Evolutionary conservation across 352 stramenopile species (phyloP).

Genomic region (Globisporangium carolinianum): DNA sequence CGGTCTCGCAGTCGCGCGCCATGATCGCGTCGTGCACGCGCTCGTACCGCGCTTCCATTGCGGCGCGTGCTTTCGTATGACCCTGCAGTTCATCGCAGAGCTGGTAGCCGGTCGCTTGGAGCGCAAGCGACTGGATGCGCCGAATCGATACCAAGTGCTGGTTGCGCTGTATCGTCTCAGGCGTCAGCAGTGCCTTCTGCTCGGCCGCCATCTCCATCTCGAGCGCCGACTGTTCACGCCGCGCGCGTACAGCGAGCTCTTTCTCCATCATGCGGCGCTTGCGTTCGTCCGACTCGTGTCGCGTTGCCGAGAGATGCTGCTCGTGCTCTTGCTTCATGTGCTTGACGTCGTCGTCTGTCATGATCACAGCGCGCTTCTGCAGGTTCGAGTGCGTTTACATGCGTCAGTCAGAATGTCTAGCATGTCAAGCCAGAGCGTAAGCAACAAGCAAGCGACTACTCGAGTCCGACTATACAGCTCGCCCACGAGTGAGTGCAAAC

Average conservation of each 20-base stretch:
- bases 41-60: constrained; percentile 49
- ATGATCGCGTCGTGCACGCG: constrained; percentile 70
- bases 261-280: constrained; percentile 79
- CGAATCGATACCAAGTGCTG: constrained; percentile 58
- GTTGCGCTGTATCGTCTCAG: constrained; percentile 51
- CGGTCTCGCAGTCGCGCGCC: constrained; percentile 51
- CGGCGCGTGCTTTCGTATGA: constrained; percentile 32
- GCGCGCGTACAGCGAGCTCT: constrained; percentile 51
- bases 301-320: constrained; percentile 28
- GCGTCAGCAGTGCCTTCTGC: constrained; percentile 51
- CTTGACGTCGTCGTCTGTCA: constrained; percentile 38
- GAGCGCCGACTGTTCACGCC: constrained; percentile 62
- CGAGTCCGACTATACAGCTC: background rate
- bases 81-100: constrained; percentile 50
- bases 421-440: background rate
- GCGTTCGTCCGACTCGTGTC: constrained; percentile 54
- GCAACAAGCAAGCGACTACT: background rate
- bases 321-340: constrained; percentile 36
- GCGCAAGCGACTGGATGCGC: constrained; percentile 58
- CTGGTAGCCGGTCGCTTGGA: constrained; percentile 54
- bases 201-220: constrained; percentile 69
- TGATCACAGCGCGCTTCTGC: constrained; percentile 46
- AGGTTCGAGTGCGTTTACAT: too few relatives aligned
- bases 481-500: background rate
- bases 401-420: background rate